Evolutionary conservation across 805 yeast species (phyloP).

Genomic region (Naumovozyma baii): DNA sequence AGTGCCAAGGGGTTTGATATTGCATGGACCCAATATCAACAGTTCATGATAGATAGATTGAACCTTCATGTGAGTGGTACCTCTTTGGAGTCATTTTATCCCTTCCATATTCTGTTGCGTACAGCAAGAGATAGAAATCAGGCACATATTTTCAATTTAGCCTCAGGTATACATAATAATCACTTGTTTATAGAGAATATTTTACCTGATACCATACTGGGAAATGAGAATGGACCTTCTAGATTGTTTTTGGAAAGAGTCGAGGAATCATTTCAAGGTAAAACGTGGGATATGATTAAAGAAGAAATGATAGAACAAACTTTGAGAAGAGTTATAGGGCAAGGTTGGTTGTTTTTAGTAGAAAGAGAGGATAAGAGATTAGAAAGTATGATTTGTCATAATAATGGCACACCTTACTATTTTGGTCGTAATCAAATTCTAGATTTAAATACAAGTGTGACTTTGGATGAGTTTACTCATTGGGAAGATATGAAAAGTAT

Average conservation of each 20-base stretch:
- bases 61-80: slow-evolving; percentile 66
- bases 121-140: slow-evolving; percentile 58
- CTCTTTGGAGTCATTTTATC: slow-evolving; percentile 62
- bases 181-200: slow-evolving; percentile 72
- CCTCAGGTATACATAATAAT: slow-evolving; percentile 87
- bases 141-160: slow-evolving; percentile 68
- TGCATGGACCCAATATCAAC: slow-evolving; percentile 80
- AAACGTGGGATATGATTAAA: slow-evolving; percentile 41
- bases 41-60: slow-evolving; percentile 48
- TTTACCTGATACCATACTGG: slow-evolving; percentile 11
- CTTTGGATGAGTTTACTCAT: slow-evolving; percentile 42
- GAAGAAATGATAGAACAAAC: slow-evolving; percentile 41
- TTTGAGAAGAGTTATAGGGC: slow-evolving; percentile 35
- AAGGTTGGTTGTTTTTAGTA: slow-evolving; percentile 74
- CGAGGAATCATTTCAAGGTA: slow-evolving; percentile 21
- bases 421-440: slow-evolving; percentile 58
- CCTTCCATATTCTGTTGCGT: slow-evolving; percentile 58
- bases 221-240: slow-evolving; percentile 27
- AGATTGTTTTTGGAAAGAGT: slow-evolving; percentile 31
- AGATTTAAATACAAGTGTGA: slow-evolving; percentile 69
- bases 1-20: slow-evolving; percentile 48
- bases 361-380: slow-evolving; percentile 55
- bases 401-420: slow-evolving; percentile 71
- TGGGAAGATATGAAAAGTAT: slow-evolving; percentile 36
- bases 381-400: slow-evolving; percentile 46